Percentiles rank a stretch among this genome's conserved stretches.
phyloP scores from a whole-genome alignment of 176 grass and related monocot genomes.

The Rhipidocladum racemiflorum region DNA sequence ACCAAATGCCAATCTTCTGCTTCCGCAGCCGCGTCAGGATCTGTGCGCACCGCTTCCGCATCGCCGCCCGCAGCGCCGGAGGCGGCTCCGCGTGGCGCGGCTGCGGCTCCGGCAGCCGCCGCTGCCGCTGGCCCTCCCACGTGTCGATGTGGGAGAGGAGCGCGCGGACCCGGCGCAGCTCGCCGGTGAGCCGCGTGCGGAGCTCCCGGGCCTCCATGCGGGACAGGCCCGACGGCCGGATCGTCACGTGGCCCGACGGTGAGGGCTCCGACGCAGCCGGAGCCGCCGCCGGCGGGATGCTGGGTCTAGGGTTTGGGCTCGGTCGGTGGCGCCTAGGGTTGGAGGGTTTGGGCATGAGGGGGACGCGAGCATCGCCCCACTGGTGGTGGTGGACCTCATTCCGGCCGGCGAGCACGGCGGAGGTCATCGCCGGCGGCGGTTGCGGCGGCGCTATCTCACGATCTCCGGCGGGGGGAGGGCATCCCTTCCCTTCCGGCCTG shows the following conservation, averaged over 20 bases:
- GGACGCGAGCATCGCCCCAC: constrained; percentile 54
- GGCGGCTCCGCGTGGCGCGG: background rate
- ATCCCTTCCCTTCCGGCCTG: constrained; percentile 17
- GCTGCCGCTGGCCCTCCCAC: constrained; percentile 18
- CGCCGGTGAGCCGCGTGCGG: constrained; percentile 54
- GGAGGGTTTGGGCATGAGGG: constrained; percentile 44
- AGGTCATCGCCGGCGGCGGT: constrained; percentile 55
- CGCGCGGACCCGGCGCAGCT: constrained; percentile 68
- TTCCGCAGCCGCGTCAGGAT: constrained; percentile 70
- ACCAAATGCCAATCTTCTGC: constrained; percentile 69
- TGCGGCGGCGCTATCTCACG: constrained; percentile 21
- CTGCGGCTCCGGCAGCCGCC: background rate
- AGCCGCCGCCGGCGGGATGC: background rate
- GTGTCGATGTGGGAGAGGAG: constrained; percentile 60
- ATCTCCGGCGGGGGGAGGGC: background rate
- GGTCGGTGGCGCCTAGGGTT: constrained; percentile 38
- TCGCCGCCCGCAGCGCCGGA: constrained; percentile 37
- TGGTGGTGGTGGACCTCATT: constrained; percentile 64
- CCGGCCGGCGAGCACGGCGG: constrained; percentile 65
- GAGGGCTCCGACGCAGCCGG: background rate
- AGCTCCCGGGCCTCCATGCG: constrained; percentile 50
- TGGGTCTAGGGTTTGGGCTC: constrained; percentile 48
- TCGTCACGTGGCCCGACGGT: constrained; percentile 26
- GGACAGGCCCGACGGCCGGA: constrained; percentile 40
- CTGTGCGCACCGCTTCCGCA: constrained; percentile 62